These are phyloP conservation scores for Diplocarpon mali DNA, from an alignment of 2,329 filamentous ascomycete species.

Conservation along the genomic window DNA sequence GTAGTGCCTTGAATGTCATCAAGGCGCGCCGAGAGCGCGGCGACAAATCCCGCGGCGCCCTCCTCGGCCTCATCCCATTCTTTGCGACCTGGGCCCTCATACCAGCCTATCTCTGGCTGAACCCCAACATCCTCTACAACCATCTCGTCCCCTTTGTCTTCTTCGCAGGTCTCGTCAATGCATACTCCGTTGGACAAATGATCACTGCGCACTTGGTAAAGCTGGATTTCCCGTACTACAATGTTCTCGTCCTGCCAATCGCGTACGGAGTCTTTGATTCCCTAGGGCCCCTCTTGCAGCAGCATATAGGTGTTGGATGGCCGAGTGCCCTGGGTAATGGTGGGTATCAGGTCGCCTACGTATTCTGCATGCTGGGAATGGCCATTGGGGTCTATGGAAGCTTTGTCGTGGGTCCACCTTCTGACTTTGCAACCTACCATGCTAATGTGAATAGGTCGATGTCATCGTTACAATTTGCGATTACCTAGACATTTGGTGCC, in stretches of 20 bases:
- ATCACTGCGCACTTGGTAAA: conserved; percentile 90
- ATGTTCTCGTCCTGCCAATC: conserved; percentile 71
- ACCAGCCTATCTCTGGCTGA: conserved; percentile 68
- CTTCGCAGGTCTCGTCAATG: conserved; percentile 83
- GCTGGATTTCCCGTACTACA: conserved; percentile 79
- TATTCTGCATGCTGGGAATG: conserved; percentile 78
- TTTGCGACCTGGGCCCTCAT: conserved; percentile 68
- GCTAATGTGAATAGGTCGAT: conserved; percentile 44
- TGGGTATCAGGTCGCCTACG: conserved; percentile 82
- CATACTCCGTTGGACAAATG: conserved; percentile 90
- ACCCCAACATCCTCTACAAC: conserved; percentile 69
- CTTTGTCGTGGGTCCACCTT: conserved; percentile 54
- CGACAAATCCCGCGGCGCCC: conserved; percentile 60
- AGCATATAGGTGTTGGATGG: conserved; percentile 53
- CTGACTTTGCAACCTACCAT: conserved; percentile 1
- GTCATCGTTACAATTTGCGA: conserved; percentile 97
- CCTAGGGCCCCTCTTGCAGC: conserved; percentile 55
- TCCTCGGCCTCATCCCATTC: conserved; percentile 77
- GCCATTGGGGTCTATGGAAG: conserved; percentile 90
- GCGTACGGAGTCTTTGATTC: conserved; percentile 71
- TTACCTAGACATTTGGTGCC: conserved; percentile 95
- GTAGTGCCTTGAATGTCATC: conserved; percentile 71
- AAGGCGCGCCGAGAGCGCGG: conserved; percentile 63
- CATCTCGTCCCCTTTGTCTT: conserved; percentile 85
- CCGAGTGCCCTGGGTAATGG: conserved; percentile 62